Conservation (phyloP, 179 eudicot species). For the Nepenthes alata region DNA sequence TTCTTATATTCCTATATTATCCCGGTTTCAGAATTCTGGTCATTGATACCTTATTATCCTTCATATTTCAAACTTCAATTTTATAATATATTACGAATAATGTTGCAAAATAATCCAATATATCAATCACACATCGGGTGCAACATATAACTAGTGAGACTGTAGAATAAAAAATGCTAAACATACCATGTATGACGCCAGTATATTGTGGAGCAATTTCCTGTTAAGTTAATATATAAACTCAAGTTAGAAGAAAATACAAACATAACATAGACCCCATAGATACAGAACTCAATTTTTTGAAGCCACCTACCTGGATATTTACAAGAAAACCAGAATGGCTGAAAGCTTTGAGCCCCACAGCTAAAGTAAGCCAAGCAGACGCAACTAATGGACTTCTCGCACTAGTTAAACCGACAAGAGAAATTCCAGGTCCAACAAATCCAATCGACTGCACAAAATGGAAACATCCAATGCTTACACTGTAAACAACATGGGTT, state of each 20-base stretch:
- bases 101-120: too few relatives aligned
- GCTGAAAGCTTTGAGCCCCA: constrained; percentile 84
- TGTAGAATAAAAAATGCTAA: background rate
- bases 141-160: background rate
- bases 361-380: constrained; percentile 90
- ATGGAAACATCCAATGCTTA: background rate
- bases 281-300: constrained; percentile 6
- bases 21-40: too few relatives aligned
- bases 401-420: constrained; percentile 65
- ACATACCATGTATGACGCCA: constrained; percentile 80
- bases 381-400: constrained; percentile 66
- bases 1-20: too few relatives aligned
- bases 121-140: too few relatives aligned
- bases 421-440: constrained; percentile 76
- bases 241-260: constrained; percentile 5
- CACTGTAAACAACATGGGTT: background rate
- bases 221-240: constrained; percentile 29
- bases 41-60: too few relatives aligned
- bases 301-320: constrained; percentile 55
- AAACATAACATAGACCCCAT: background rate
- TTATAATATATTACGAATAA: too few relatives aligned
- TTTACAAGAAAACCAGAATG: constrained; percentile 93
- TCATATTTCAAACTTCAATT: too few relatives aligned
- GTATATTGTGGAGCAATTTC: constrained; percentile 95
- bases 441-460: constrained; percentile 80